These are phyloP conservation scores for Epichloe festucae DNA, from an alignment of 2,329 filamentous ascomycete genomes.

Conservation along the genomic window DNA sequence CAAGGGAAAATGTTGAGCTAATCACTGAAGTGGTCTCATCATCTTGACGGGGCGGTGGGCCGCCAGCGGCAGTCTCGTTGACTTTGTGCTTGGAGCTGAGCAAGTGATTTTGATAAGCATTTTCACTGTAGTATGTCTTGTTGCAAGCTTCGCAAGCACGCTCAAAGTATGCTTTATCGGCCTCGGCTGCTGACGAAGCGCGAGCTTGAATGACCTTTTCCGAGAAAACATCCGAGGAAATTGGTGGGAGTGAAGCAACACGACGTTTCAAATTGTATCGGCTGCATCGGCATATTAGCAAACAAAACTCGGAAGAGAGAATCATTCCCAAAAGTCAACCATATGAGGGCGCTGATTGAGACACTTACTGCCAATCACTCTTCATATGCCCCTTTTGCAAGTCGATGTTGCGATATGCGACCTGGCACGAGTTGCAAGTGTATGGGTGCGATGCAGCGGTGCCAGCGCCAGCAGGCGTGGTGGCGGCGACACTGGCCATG, in stretches of 20 bases:
- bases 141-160: slow-evolving; percentile 69
- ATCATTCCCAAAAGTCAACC: background rate
- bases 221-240: slow-evolving; percentile 83
- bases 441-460: slow-evolving; percentile 60
- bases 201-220: slow-evolving; percentile 92
- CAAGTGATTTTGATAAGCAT: slow-evolving; percentile 87
- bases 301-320: background rate
- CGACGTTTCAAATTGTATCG: slow-evolving; percentile 94
- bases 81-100: slow-evolving; percentile 77
- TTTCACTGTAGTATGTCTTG: slow-evolving; percentile 93
- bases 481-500: slow-evolving; percentile 33
- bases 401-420: slow-evolving; percentile 89
- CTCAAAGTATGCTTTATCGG: slow-evolving; percentile 80
- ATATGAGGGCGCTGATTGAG: background rate
- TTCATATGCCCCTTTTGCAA: slow-evolving; percentile 94
- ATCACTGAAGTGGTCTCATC: slow-evolving; percentile 73
- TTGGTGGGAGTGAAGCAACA: slow-evolving; percentile 78
- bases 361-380: slow-evolving; percentile 89
- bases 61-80: slow-evolving; percentile 35
- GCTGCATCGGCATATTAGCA: slow-evolving; percentile 28
- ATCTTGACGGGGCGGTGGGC: slow-evolving; percentile 26
- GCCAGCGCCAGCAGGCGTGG: slow-evolving; percentile 17
- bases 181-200: slow-evolving; percentile 69
- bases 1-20: slow-evolving; percentile 83
- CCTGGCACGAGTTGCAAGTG: slow-evolving; percentile 96